A percentile compares a stretch with the other conserved stretches of the same genome.
Evolutionary conservation across 1,284 basidiomycete genomes (phyloP).

Genomic region (Marasmius oreades): DNA sequence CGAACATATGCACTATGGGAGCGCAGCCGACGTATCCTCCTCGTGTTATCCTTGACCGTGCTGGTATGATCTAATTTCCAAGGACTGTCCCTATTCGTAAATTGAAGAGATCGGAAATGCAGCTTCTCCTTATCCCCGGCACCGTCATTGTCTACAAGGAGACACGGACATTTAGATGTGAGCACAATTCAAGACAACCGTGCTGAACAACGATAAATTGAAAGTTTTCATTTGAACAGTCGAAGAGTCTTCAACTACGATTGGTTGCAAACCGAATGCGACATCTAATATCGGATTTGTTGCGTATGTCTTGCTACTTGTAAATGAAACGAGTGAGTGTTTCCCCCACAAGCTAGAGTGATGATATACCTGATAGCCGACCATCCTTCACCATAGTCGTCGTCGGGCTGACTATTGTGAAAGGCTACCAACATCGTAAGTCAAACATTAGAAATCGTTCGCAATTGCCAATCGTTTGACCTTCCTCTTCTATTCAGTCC

Average conservation of each 20-base stretch:
- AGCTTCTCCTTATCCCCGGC: conserved; percentile 31
- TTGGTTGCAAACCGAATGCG: conserved; percentile 28
- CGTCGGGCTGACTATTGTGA: conserved; percentile 33
- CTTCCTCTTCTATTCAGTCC: conserved; percentile 22
- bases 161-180: conserved; percentile 25
- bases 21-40: conserved; percentile 28
- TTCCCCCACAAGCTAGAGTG: not conserved
- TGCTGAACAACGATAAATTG: no score
- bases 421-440: conserved; percentile 36
- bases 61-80: conserved; percentile 18
- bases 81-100: not conserved
- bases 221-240: conserved; percentile 14
- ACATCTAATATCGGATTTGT: conserved; percentile 34
- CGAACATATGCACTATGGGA: conserved; percentile 44
- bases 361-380: not conserved
- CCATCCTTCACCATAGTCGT: conserved; percentile 26
- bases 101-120: not conserved
- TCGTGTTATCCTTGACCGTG: conserved; percentile 25
- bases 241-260: not conserved
- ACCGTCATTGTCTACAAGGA: conserved; percentile 17
- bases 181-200: no score
- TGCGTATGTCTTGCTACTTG: conserved; percentile 35
- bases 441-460: conserved; percentile 2
- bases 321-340: conserved; percentile 37
- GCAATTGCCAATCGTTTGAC: not conserved